Percentiles rank a stretch among this genome's conserved stretches.
Conservation (phyloP, 495 filamentous ascomycete genomes). For the Penicillium fimorum region DNA sequence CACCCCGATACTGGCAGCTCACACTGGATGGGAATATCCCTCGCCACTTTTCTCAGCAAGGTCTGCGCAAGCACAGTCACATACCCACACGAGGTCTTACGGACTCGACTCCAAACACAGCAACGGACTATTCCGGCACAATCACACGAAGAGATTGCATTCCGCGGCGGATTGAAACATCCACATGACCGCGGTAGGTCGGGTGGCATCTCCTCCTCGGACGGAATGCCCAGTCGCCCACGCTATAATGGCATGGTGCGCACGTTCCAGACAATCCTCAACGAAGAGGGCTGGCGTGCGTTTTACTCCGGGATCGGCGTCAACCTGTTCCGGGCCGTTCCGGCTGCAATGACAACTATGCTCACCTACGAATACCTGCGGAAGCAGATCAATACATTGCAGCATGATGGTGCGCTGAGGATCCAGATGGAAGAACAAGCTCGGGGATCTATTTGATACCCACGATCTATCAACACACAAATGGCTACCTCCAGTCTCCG, state of each 20-base stretch:
- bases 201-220: conserved; percentile 50
- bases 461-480: conserved; percentile 5
- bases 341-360: conserved; percentile 94
- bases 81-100: conserved; percentile 95
- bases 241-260: conserved; percentile 80
- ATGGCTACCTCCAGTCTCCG: background rate
- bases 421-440: conserved; percentile 27
- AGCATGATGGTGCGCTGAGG: conserved; percentile 49
- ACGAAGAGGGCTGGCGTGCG: conserved; percentile 92
- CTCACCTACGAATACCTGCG: conserved; percentile 92
- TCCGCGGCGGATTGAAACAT: conserved; percentile 59
- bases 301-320: conserved; percentile 98
- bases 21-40: conserved; percentile 72
- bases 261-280: conserved; percentile 78
- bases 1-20: conserved; percentile 55
- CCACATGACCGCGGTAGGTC: conserved; percentile 44
- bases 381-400: conserved; percentile 50
- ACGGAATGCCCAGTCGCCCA: conserved; percentile 57
- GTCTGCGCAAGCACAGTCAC: conserved; percentile 91
- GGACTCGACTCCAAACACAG: conserved; percentile 87
- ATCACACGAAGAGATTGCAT: conserved; percentile 57
- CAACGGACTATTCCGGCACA: conserved; percentile 51
- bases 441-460: conserved; percentile 24
- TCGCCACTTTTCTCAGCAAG: conserved; percentile 92
- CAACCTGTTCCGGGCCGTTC: conserved; percentile 94